Percentiles rank a stretch among this genome's conserved stretches.
Conservation (phyloP, 1,139 yeast species). For the Eremothecium coryli region DNA sequence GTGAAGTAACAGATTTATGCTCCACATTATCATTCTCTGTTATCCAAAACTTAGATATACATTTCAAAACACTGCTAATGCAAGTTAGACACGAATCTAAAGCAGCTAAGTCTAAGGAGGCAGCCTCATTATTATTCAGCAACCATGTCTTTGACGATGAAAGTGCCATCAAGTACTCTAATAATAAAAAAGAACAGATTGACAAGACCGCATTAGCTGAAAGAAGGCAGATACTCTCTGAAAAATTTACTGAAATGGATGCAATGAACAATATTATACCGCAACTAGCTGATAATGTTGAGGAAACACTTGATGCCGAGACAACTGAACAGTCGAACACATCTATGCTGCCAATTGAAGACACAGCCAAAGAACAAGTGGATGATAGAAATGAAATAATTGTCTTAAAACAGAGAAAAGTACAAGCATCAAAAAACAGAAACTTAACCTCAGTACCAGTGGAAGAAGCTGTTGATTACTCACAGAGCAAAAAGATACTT, state of each 20-base stretch:
- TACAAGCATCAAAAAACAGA: slow-evolving; percentile 12
- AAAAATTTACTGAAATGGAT: slow-evolving; percentile 3
- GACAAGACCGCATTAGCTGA: slow-evolving; percentile 8
- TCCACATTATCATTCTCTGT: slow-evolving; percentile 13
- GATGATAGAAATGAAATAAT: slow-evolving; percentile 42
- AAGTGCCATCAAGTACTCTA: slow-evolving; percentile 9
- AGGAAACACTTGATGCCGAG: neutral
- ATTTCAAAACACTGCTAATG: slow-evolving; percentile 1
- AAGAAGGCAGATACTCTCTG: slow-evolving; percentile 9
- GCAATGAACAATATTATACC: slow-evolving; percentile 1
- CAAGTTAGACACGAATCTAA: slow-evolving; percentile 3
- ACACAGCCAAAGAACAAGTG: slow-evolving; percentile 1
- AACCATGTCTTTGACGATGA: slow-evolving; percentile 8
- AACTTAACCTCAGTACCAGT: slow-evolving; percentile 14
- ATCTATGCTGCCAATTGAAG: neutral
- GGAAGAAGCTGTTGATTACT: slow-evolving; percentile 38
- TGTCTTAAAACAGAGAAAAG: slow-evolving; percentile 38
- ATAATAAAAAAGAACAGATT: slow-evolving; percentile 5
- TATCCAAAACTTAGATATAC: slow-evolving; percentile 11
- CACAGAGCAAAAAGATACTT: slow-evolving; percentile 41
- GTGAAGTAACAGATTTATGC: slow-evolving; percentile 1
- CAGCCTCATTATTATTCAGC: neutral
- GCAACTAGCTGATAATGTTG: neutral
- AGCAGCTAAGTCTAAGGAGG: neutral
- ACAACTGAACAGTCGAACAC: slow-evolving; percentile 13